Conservation (phyloP, 1,284 basidiomycete species). For the Irpex rosettiformis region DNA sequence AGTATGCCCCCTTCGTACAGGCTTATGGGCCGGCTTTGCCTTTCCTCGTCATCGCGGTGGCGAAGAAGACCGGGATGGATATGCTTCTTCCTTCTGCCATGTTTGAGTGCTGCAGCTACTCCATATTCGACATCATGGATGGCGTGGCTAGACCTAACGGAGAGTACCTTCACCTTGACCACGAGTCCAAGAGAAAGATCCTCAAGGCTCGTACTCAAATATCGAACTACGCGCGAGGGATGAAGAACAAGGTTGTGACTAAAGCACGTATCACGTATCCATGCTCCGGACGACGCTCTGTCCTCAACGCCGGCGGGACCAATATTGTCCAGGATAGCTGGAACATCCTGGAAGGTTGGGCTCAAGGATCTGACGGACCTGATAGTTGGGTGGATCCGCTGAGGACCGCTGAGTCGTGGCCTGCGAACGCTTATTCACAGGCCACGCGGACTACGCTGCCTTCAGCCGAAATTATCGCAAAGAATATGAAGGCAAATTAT, state of each 20-base stretch:
- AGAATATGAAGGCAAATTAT: neutral
- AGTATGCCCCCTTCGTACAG: neutral
- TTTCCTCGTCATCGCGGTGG: constrained; percentile 2
- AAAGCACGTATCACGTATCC: neutral
- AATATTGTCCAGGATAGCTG: neutral
- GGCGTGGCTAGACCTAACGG: constrained; percentile 2
- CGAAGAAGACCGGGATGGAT: constrained; percentile 1
- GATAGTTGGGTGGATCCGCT: neutral
- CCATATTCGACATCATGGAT: constrained; percentile 2
- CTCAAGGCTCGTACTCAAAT: constrained; percentile 1
- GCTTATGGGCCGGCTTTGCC: constrained; percentile 5
- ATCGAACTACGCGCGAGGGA: neutral
- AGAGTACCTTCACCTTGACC: neutral
- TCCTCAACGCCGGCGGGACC: neutral
- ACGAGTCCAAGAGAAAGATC: constrained; percentile 1
- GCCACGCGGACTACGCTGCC: neutral
- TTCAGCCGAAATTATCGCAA: neutral
- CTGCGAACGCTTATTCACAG: neutral
- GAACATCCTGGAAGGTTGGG: neutral
- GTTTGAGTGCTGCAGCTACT: constrained; percentile 9
- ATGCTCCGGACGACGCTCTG: neutral
- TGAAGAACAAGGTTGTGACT: neutral
- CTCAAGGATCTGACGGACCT: neutral
- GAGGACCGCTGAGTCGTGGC: neutral
- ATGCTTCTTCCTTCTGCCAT: constrained; percentile 8